These are phyloP conservation scores for Ceratocystis cacaofunesta DNA, from an alignment of 2,329 filamentous ascomycete species.

Conservation along the genomic window DNA sequence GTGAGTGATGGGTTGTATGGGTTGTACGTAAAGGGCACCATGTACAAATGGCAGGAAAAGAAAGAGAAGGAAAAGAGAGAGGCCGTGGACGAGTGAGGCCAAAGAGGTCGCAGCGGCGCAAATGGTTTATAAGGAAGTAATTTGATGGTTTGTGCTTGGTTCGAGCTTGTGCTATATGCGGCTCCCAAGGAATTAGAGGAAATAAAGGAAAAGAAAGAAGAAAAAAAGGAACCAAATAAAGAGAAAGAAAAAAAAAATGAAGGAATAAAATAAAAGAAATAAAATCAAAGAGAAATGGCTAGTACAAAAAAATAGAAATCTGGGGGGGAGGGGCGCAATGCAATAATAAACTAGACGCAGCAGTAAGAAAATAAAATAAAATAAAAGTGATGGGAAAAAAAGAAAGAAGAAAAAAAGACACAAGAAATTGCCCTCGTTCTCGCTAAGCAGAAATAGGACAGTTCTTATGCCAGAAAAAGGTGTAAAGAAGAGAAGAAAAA, in stretches of 20 bases:
- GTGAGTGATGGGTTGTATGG: neutral
- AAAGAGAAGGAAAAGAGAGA: conserved; percentile 4
- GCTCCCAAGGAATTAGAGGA: neutral
- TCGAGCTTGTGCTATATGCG: conserved; percentile 5
- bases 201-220: neutral
- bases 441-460: neutral
- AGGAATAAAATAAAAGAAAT: neutral
- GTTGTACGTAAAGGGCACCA: neutral
- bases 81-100: neutral
- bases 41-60: neutral
- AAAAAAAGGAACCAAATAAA: neutral
- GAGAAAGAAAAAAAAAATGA: neutral
- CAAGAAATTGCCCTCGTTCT: neutral
- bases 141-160: conserved; percentile 5
- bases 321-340: neutral
- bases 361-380: neutral
- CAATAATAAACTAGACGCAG: neutral
- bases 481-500: neutral
- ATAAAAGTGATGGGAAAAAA: neutral
- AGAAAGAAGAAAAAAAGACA: neutral
- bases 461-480: too few relatives aligned
- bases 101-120: neutral
- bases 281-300: neutral
- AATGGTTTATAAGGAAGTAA: conserved; percentile 7
- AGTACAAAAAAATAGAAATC: neutral